These are phyloP conservation scores for Pilaira anomala DNA, from an alignment of 192 early-diverging fungal genomes.

Conservation along the genomic window DNA sequence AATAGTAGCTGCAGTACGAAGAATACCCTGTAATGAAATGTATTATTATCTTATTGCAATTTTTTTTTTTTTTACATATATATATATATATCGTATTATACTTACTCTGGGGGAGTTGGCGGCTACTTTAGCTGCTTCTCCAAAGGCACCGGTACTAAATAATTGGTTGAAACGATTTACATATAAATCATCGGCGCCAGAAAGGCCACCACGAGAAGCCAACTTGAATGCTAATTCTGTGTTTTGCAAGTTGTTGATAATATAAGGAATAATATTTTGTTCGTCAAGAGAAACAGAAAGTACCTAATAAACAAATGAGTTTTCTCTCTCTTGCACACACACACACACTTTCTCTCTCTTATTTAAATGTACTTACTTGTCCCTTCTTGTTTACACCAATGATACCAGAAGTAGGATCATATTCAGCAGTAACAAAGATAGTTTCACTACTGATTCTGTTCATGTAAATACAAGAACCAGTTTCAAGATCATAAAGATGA, in stretches of 20 bases:
- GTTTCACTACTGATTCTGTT: conserved; percentile 97
- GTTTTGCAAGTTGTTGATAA: conserved; percentile 79
- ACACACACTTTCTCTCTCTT: too few relatives aligned
- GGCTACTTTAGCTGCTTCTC: conserved; percentile 92
- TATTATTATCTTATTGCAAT: not conserved
- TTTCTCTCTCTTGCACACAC: not conserved
- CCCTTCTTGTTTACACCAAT: conserved; percentile 97
- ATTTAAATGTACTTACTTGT: conserved; percentile 47
- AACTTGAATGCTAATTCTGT: conserved; percentile 86
- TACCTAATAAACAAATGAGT: conserved; percentile 54
- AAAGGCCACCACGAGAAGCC: conserved; percentile 85
- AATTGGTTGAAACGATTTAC: conserved; percentile 88
- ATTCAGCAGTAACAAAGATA: conserved; percentile 96
- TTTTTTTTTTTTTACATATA: not conserved
- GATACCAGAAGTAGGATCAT: conserved; percentile 80
- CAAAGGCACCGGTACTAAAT: conserved; percentile 71
- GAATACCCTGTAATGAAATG: conserved; percentile 62
- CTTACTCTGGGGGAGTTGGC: conserved; percentile 85
- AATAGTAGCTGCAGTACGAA: conserved; percentile 92
- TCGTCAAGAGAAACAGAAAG: conserved; percentile 94
- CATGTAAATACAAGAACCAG: conserved; percentile 93
- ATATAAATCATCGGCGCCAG: conserved; percentile 92
- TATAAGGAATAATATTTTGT: conserved; percentile 85
- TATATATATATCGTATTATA: not conserved
- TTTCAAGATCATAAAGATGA: conserved; percentile 95